Conservation (phyloP, 2,329 filamentous ascomycete genomes). For the Cordyceps militaris region DNA sequence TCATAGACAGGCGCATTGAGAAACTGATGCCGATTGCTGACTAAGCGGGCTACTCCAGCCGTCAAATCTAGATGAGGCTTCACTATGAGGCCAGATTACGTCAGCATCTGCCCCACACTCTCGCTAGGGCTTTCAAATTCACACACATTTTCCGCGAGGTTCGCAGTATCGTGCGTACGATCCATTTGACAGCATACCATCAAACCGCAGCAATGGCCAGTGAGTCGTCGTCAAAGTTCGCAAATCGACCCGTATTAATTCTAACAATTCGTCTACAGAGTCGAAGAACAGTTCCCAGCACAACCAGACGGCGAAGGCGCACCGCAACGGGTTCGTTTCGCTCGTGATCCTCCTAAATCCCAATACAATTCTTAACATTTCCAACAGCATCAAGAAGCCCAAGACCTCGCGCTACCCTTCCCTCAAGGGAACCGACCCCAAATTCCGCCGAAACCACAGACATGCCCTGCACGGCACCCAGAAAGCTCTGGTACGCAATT, state of each 20-base stretch:
- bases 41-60: not conserved
- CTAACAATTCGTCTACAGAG: slow-evolving; percentile 48
- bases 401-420: slow-evolving; percentile 99
- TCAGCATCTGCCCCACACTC: slow-evolving; percentile 20
- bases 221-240: slow-evolving; percentile 21
- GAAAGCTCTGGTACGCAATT: slow-evolving; percentile 80
- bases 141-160: slow-evolving; percentile 20
- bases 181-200: slow-evolving; percentile 14
- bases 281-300: slow-evolving; percentile 99
- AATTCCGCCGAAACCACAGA: slow-evolving; percentile 99
- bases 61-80: too few species aligned
- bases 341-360: slow-evolving; percentile 17
- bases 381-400: slow-evolving; percentile 94
- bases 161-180: slow-evolving; percentile 17
- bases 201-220: slow-evolving; percentile 35
- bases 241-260: not conserved
- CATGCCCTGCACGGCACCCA: slow-evolving; percentile 98
- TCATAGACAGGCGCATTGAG: too few species aligned
- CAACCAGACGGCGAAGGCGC: slow-evolving; percentile 97
- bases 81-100: slow-evolving; percentile 20
- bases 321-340: slow-evolving; percentile 87
- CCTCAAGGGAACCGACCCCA: slow-evolving; percentile 96
- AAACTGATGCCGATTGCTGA: not conserved
- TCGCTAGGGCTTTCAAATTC: slow-evolving; percentile 15
- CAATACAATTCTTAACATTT: not conserved